Base-by-base conservation (phyloP, 352 stramenopile species). In the Phytophthora aleatoria region DNA sequence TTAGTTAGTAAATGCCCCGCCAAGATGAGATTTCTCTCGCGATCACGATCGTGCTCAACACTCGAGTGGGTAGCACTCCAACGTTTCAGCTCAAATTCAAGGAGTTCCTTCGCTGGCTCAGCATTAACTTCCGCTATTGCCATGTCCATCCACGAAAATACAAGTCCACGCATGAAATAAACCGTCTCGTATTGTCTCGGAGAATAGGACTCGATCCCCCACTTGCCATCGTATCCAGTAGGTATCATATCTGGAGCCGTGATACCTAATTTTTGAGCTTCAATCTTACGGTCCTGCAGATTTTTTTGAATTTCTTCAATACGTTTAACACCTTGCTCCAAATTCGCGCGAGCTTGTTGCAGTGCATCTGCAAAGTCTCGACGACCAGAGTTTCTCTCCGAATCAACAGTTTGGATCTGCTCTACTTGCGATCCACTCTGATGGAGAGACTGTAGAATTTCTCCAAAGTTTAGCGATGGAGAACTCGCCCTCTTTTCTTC, bases 151-250 rank as follows among this genome's bases (percentile, higher is more conserved):
- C 77, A 87, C 0, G 50, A 52, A 38, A 87, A 82, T 8, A 90
- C 55, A 9, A 90, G 47, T 4, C 53, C 49, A 10, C 74, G 76
- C 0, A 83, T n/a, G 10, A 72, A 85, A 31, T 80, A 83, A 28
- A 83, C 69, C 9, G 60, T 28, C 5, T 51, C 57, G 28, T 62
- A 74, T 60, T 83, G 73, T 3, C 50, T 45, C 1, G 64, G 58
- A 9, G 62, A 51, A 39, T 85, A 89, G n/a, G 74, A 74, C 33
- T 86, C 76, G 12, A 84, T 61, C 2, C 76, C 52, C 64, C 69
- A 71, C 8, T 8, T 51, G 6, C 74, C 72, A 57, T 77, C 55
- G 61, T 87, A 83, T 35, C 24, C 36, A 6, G 31, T 39, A 24
- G n/a, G 36, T 3, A 27, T 49, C 28, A 28, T 3, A 3, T 15